Percentiles rank a stretch among this genome's conserved stretches.
Evolutionary conservation across 768 basidiomycete species (phyloP).

Genomic region (Amyloporia xantha): DNA sequence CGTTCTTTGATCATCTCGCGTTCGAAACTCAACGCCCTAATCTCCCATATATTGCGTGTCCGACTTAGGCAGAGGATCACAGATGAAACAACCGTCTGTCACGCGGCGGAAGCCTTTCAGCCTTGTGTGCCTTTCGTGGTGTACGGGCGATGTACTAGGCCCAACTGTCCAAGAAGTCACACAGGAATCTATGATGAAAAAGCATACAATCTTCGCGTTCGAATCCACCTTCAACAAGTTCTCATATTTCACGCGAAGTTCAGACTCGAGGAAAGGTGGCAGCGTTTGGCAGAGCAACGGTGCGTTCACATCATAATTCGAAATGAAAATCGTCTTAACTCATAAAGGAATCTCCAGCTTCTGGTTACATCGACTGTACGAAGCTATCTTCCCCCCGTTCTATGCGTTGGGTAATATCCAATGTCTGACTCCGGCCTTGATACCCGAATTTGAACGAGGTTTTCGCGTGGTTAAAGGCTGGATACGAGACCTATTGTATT

Average conservation of each 20-base stretch:
- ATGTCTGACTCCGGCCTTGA: constrained; percentile 26
- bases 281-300: not conserved
- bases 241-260: constrained; percentile 34
- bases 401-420: constrained; percentile 38
- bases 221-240: constrained; percentile 43
- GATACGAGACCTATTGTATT: constrained; percentile 36
- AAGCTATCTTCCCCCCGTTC: constrained; percentile 41
- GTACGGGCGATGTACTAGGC: no score
- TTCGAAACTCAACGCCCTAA: no score
- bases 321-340: no score
- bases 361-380: constrained; percentile 42
- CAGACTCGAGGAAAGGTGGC: not conserved
- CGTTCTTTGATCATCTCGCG: no score
- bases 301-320: no score
- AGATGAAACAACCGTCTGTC: no score
- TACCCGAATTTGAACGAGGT: constrained; percentile 33
- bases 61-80: no score
- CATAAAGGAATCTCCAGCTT: constrained; percentile 30
- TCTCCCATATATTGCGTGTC: no score
- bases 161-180: no score
- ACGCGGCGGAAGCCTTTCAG: no score
- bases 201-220: constrained; percentile 38
- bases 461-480: constrained; percentile 37
- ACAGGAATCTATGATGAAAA: no score
- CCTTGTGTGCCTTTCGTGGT: no score